phyloP scores from a whole-genome alignment of 805 yeast species.

The Candida methanosorbosa region DNA sequence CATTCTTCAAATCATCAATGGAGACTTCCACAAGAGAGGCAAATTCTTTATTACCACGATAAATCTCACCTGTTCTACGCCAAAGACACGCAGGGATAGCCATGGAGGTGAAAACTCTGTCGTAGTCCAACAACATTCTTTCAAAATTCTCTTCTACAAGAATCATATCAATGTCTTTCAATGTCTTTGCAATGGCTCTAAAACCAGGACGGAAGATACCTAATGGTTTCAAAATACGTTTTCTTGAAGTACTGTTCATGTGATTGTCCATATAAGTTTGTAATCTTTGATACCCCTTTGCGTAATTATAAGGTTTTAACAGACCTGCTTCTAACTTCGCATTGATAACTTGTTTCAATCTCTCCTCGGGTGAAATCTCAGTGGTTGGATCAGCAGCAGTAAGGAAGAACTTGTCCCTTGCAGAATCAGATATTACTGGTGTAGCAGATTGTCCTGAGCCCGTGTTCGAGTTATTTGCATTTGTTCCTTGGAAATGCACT shows the following conservation, averaged over 20 bases:
- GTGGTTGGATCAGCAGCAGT: slow-evolving; percentile 98
- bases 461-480: background rate
- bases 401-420: slow-evolving; percentile 84
- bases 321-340: slow-evolving; percentile 93
- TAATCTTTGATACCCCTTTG: slow-evolving; percentile 83
- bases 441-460: background rate
- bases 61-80: slow-evolving; percentile 96
- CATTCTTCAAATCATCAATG: slow-evolving; percentile 87
- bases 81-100: slow-evolving; percentile 96
- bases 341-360: slow-evolving; percentile 85
- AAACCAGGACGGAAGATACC: slow-evolving; percentile 87
- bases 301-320: slow-evolving; percentile 87
- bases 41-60: slow-evolving; percentile 91
- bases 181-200: slow-evolving; percentile 81
- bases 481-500: slow-evolving; percentile 1
- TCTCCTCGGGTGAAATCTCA: slow-evolving; percentile 87
- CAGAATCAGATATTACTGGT: slow-evolving; percentile 54
- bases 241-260: slow-evolving; percentile 78
- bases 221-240: slow-evolving; percentile 77
- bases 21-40: slow-evolving; percentile 86
- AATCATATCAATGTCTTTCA: slow-evolving; percentile 85
- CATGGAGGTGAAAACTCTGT: slow-evolving; percentile 92
- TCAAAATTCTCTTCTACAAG: slow-evolving; percentile 92
- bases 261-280: slow-evolving; percentile 89
- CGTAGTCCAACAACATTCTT: slow-evolving; percentile 86